These are phyloP conservation scores for Trametes maxima DNA, from an alignment of 768 basidiomycete species.

Conservation along the genomic window DNA sequence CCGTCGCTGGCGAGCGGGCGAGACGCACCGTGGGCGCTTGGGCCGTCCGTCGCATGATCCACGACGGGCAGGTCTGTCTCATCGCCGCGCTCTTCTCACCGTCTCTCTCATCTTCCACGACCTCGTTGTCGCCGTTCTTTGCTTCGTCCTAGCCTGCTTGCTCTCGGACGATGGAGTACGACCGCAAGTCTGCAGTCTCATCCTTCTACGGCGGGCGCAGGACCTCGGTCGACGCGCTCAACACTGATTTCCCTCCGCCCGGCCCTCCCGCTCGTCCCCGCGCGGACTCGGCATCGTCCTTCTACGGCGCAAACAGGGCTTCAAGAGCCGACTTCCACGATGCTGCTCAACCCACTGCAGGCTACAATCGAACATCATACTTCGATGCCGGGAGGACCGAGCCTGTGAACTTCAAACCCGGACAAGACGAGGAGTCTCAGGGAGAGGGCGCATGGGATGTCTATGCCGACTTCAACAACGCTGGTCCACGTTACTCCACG, in stretches of 20 bases:
- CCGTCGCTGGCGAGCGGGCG: conserved; percentile 1
- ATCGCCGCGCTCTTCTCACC: conserved; percentile 7
- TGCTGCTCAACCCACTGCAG: conserved; percentile 50
- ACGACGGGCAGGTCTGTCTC: neutral
- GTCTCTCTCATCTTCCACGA: neutral
- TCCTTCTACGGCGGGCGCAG: conserved; percentile 76
- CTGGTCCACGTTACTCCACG: conserved; percentile 74
- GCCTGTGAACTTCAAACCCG: conserved; percentile 57
- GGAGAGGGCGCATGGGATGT: conserved; percentile 66
- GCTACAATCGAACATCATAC: conserved; percentile 74
- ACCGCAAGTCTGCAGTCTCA: conserved; percentile 77
- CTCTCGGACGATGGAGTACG: conserved; percentile 59
- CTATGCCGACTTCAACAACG: conserved; percentile 88
- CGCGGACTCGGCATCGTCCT: conserved; percentile 70
- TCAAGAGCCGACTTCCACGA: conserved; percentile 43
- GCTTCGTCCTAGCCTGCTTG: neutral
- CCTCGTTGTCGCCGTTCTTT: neutral
- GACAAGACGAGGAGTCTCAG: conserved; percentile 73
- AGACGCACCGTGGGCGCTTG: conserved; percentile 3
- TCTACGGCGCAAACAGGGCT: conserved; percentile 46
- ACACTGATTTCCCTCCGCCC: conserved; percentile 49
- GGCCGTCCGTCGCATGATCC: neutral
- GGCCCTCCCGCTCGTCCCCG: conserved; percentile 42
- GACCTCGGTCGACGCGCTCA: conserved; percentile 62
- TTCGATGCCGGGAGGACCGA: conserved; percentile 70